Evolutionary conservation across 2,329 filamentous ascomycete genomes (phyloP), one percentile per base, ranked within the genome.

Genomic region (Clonostachys solani): DNA sequence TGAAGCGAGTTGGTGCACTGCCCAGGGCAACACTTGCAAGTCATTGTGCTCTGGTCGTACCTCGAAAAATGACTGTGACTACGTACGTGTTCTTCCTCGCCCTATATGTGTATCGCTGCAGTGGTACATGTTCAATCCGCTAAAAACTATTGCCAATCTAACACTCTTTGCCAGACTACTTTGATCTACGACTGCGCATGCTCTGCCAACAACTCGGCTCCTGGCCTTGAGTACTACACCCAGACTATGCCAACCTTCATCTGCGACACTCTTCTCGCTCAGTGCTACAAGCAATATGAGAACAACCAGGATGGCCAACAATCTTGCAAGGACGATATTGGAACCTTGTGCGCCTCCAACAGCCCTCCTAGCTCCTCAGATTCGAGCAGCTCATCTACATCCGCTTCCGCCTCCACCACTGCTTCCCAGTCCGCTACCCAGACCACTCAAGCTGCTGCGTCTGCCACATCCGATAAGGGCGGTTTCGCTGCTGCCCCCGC

Each of bases 221-320:
- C 78, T 13, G 74, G 73, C 49, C 70, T 82, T 42, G 65, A 78
- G 60, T 71, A 74, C 60, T 82, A 78, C 65, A 55, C 51, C 43
- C 71, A 80, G 66, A 78, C 77, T 4, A 64, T 82, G 53, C 71
- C 72, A 43, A 70, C 65, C 48, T 80, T 75, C 57, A 71, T 79
- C 57, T 83, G 79, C 68, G 23, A 71, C 48, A 50, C 68, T 50
- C 72, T 77, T 38, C 78, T 68, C 61, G 51, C 56, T 23, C 62
- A 74, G 49, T 83, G 79, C 65, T 77, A 71, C 54, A 41, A 37
- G 3, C 49, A 58, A 42, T 71, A 74, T 56, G 64, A 66, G 29
- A 66, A 66, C 60, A 65, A 72, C 57, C 56, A 63, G 17, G 55
- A 53, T 10, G 72, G 60, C 38, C 77, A 81, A 63, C 56, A 60